A percentile compares a stretch with the other conserved stretches of the same genome.
Conservation (phyloP, 495 filamentous ascomycete genomes). For the Penicillium mononematosum region DNA sequence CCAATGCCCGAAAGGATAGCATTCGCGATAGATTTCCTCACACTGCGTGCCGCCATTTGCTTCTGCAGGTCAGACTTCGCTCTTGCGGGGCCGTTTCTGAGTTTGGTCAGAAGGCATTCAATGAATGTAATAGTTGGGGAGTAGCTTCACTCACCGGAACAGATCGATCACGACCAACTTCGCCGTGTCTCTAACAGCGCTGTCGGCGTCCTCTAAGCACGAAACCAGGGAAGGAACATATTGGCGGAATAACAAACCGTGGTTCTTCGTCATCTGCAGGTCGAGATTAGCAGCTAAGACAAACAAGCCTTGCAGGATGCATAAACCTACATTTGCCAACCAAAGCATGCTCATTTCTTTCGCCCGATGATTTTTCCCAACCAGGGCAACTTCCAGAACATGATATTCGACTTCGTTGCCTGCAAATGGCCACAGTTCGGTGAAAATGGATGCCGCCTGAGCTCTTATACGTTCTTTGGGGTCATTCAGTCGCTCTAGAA, state of each 20-base stretch:
- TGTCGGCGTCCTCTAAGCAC: conserved; percentile 85
- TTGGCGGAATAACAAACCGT: conserved; percentile 71
- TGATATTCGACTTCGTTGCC: conserved; percentile 72
- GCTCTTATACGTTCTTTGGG: conserved; percentile 75
- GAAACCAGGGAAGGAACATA: conserved; percentile 83
- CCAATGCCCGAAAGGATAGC: conserved; percentile 74
- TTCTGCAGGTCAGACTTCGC: conserved; percentile 87
- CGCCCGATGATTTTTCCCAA: conserved; percentile 73
- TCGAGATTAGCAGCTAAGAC: conserved; percentile 10
- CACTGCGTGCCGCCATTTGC: conserved; percentile 72
- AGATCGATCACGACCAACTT: conserved; percentile 80
- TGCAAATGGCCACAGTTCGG: conserved; percentile 64
- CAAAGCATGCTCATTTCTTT: conserved; percentile 83
- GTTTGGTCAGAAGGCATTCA: conserved; percentile 5
- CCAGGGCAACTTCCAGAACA: conserved; percentile 74
- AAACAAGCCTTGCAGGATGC: conserved; percentile 5
- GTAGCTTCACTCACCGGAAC: conserved; percentile 61
- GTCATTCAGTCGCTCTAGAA: conserved; percentile 86
- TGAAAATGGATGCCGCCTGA: conserved; percentile 68
- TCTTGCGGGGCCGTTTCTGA: conserved; percentile 70
- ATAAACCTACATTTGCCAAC: conserved; percentile 62
- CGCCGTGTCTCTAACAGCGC: conserved; percentile 76
- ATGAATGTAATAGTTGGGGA: conserved; percentile 9
- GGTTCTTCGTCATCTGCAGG: conserved; percentile 70
- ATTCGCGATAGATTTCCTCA: conserved; percentile 78